Evolutionary conservation across 495 filamentous ascomycete genomes (phyloP).

Genomic region (Daldinia concentrica): DNA sequence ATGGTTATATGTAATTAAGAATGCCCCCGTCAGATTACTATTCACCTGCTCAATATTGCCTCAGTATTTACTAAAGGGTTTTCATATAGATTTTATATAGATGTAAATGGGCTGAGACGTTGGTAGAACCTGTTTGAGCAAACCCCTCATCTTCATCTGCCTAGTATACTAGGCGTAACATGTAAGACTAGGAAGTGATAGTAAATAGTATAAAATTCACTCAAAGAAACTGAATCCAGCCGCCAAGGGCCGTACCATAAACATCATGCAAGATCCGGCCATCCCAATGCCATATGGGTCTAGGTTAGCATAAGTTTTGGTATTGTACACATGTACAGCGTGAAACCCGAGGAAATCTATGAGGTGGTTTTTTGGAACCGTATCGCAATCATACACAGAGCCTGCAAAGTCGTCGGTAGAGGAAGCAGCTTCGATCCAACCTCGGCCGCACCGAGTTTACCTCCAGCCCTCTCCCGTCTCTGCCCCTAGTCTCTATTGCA

Average conservation of each 20-base stretch:
- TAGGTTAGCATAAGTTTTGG: constrained; percentile 35
- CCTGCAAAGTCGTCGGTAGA: constrained; percentile 23
- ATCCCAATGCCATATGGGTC: constrained; percentile 13
- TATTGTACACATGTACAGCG: constrained; percentile 58
- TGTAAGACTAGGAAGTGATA: background rate
- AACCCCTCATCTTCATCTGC: background rate
- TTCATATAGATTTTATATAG: background rate
- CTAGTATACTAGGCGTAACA: background rate
- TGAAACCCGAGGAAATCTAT: constrained; percentile 56
- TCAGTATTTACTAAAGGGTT: background rate
- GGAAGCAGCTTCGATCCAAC: constrained; percentile 33
- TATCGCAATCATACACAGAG: constrained; percentile 52
- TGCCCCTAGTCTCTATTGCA: constrained; percentile 18
- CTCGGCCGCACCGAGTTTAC: constrained; percentile 4
- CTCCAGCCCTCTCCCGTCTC: constrained; percentile 12
- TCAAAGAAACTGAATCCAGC: constrained; percentile 3
- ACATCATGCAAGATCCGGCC: constrained; percentile 24
- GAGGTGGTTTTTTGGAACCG: constrained; percentile 44
- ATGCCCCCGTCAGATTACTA: background rate
- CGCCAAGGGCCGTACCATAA: constrained; percentile 5
- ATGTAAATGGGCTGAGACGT: background rate
- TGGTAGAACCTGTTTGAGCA: background rate
- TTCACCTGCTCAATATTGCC: background rate
- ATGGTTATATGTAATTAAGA: background rate
- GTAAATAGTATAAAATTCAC: constrained; percentile 16